Evolutionary conservation across 345 rosid genomes (phyloP), one percentile per base, ranked within the genome.

Genomic region (Ceriops zippeliana): DNA sequence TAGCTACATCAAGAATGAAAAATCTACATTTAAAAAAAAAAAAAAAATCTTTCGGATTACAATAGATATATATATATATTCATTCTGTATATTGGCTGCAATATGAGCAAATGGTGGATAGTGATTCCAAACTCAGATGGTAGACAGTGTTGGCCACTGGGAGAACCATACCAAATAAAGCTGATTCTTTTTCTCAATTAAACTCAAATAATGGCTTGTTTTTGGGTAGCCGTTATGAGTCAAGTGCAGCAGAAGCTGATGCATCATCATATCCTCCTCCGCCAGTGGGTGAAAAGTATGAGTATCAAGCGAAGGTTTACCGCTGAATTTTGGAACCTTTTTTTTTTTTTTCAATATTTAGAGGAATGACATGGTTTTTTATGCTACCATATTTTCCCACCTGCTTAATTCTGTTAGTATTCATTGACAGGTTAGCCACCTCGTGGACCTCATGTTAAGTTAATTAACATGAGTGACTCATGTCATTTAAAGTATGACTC

Each of bases 261-360:
- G 77, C 92, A 8, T 72, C 93, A 8, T 69, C 85, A 67, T 22
- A 76, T 58, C 67, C 71, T 54, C 81, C 68, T 87, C 98, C 26
- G 26, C 26, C 88, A 13, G 80, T 84, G 0, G 81, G 83, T 26
- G 93, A 95, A 83, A 95, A 89, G 76, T 84, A 81, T 31, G 97
- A 95, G 82, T 95, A 95, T 78, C 99, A 95, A 81, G 99, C 99
- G 16, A 98, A 95, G 85, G 99, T 90, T 73, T 21, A 74, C 65
- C 5, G 49, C 5, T 26, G 24, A 56, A 24, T 27, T 10, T 52
- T 75, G 1, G 20, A 7, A 17, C 24, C 7, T 62, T 35, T 30
- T 35, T 24, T 24, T 24, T 24, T 24, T 70, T 21, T 61, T 22
- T 32, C 71, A 59, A 46, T 5, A 17, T 62, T 46, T 58, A 11